These are phyloP conservation scores for Ailanthus altissimus DNA, from an alignment of 345 rosid genomes.

Conservation along the genomic window DNA sequence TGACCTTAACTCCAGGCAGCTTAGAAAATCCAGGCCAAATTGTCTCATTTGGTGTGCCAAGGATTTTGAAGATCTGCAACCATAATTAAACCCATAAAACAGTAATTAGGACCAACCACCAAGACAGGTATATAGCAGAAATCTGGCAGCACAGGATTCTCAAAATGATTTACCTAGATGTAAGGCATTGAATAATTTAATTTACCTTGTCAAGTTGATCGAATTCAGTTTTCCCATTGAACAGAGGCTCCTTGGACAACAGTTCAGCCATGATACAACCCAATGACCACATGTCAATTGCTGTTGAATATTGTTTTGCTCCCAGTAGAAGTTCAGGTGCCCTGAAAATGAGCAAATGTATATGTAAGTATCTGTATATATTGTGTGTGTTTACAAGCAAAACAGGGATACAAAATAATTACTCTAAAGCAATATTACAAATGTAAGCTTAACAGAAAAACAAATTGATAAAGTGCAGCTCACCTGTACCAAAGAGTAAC, in stretches of 20 bases:
- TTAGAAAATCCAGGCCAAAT: slow-evolving; percentile 98
- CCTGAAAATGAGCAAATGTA: slow-evolving; percentile 45
- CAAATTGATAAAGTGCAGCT: slow-evolving; percentile 19
- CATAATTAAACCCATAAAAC: background rate
- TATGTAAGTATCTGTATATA: background rate
- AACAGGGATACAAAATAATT: background rate
- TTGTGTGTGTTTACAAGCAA: background rate
- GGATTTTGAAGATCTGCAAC: slow-evolving; percentile 79
- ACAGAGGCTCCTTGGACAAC: slow-evolving; percentile 80
- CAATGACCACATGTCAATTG: slow-evolving; percentile 99
- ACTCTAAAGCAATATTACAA: background rate
- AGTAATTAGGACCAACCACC: background rate
- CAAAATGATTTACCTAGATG: background rate
- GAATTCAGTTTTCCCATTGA: slow-evolving; percentile 92
- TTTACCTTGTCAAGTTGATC: slow-evolving; percentile 98
- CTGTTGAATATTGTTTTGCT: slow-evolving; percentile 89
- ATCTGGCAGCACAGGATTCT: background rate
- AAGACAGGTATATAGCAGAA: too few species aligned
- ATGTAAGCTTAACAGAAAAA: background rate
- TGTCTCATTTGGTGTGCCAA: slow-evolving; percentile 94
- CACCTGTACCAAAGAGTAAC: slow-evolving; percentile 99
- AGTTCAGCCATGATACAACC: slow-evolving; percentile 99
- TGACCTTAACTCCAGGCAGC: slow-evolving; percentile 95
- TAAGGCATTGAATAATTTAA: slow-evolving; percentile 5
- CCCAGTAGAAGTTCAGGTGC: slow-evolving; percentile 99